Base-by-base conservation (phyloP, 371 early-diverging fungal species). In the Rhizopus microsporus region DNA sequence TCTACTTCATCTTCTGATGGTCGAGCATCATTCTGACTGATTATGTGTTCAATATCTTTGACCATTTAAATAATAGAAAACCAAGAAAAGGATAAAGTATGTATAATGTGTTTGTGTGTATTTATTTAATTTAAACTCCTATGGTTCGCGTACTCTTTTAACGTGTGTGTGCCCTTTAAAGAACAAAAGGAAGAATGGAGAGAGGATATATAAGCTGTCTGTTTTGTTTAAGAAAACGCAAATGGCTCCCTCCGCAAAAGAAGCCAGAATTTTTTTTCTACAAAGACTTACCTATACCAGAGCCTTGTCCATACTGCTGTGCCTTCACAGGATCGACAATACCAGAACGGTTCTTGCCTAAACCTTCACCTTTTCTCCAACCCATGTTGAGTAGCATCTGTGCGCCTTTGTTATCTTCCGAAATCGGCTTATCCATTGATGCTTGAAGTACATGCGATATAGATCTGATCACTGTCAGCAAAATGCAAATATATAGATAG, bases 351-450 rank as follows among this genome's bases (percentile, higher is more conserved):
- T 72, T 54, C 56, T 68, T 68, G 7, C 78, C 78, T 10, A 77
- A 54, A 7, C 78, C 78, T 64, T 72, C 72, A 13, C 78, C 78
- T 47, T 67, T 68, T 15, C 69, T 66, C 78, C 78, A 77, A 0
- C 78, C 78, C 78, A 77, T 77, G 23, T 70, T 67, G 23, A 66
- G 52, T 39, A 77, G 49, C 72, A 77, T 72, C 17, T 65, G 68
- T 4, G 74, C 74, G 32, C 78, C 78, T 23, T 68, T 62, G 34
- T 77, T 77, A 34, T 70, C 69, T 34, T 74, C 78, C 32, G 61
- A 50, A 45, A 77, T 57, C n/a, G 71, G 67, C 42, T 50, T 64
- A 15, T 77, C 37, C 47, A 71, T 45, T 6, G 69, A 66, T 10
- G 72, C 67, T 23, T 62, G 50, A 34, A 60, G 42, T 16, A 65